Base-by-base conservation (phyloP, 225 moss, liverwort and hornwort species). In the Antitrichia curtipendula region DNA sequence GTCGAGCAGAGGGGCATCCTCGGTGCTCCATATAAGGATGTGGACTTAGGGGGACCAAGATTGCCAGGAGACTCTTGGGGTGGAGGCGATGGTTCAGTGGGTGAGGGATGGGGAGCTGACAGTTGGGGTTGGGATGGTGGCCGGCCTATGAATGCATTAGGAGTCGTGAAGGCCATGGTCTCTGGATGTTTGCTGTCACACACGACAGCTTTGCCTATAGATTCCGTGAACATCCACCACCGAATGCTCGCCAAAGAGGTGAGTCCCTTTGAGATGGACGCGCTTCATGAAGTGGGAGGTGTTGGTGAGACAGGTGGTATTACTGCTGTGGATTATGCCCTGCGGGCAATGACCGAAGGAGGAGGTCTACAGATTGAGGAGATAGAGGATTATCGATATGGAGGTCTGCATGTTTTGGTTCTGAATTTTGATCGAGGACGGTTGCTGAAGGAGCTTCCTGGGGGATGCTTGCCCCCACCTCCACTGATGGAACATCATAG, bases 321-420 rank as follows among this genome's bases (percentile, higher is more conserved):
- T 53, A 94, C 93, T 81, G 97, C 97, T 80, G 96, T 97, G 60
- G 99, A 99, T 89, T 95, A 91, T 58, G 97, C 97, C 53, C 90
- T 99, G 56, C 93, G 92, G 56, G 91, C 96, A 62, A 95, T 99
- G 89, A 88, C 94, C 58, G 98, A 97, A 82, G 94, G 90, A 77
- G 96, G 95, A 76, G 96, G 95, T 36, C 57, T 99, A 13, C 95
- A 96, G 80, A 91, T 99, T 60, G 99, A 99, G 83, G 99, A 97
- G n/a, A 92, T 99, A n/a, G 97, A 99, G 84, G 97, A 99, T 77
- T 97, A 95, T 75, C 93, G 93, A 41, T 95, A 94, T 53, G 96
- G 97, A 65, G 99, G 97, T 65, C 84, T 90, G 53, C 96, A 93
- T 81, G 91, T 99, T 76, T 95, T 99, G 92, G 96, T 99, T 83